Conservation (phyloP, 1,139 yeast species). For the Saccharomyces pastorianus region DNA sequence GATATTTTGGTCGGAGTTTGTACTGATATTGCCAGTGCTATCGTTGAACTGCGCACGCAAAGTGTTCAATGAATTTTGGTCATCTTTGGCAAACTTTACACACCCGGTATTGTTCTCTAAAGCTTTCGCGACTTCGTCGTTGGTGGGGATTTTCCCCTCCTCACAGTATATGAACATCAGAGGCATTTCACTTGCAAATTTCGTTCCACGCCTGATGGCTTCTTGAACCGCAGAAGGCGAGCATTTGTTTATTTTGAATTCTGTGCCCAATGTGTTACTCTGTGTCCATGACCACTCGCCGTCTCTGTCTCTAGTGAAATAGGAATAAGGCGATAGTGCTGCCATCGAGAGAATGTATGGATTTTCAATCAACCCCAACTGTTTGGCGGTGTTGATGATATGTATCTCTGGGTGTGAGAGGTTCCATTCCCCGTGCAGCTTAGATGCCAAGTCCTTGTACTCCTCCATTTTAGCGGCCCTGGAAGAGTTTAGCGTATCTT, state of each 20-base stretch:
- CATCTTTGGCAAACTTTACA: slow-evolving; percentile 16
- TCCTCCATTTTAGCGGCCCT: slow-evolving; percentile 18
- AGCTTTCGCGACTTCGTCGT: slow-evolving; percentile 9
- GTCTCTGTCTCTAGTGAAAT: slow-evolving; percentile 17
- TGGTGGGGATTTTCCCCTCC: slow-evolving; percentile 1
- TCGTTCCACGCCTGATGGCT: slow-evolving; percentile 18
- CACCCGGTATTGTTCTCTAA: slow-evolving; percentile 20
- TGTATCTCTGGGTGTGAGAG: slow-evolving; percentile 23
- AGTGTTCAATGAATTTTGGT: slow-evolving; percentile 13
- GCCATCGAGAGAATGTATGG: slow-evolving; percentile 24
- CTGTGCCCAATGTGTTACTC: slow-evolving; percentile 13
- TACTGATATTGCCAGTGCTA: background rate
- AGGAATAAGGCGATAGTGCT: slow-evolving; percentile 24
- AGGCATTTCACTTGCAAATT: slow-evolving; percentile 24
- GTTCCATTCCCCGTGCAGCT: slow-evolving; percentile 24
- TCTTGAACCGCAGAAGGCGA: slow-evolving; percentile 17
- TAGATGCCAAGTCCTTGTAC: slow-evolving; percentile 22
- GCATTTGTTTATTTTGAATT: slow-evolving; percentile 12
- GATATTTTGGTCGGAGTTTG: too few relatives aligned
- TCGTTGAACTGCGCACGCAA: background rate
- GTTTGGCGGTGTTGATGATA: slow-evolving; percentile 21
- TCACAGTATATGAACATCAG: slow-evolving; percentile 26
- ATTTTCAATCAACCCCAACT: slow-evolving; percentile 21
- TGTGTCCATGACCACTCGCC: slow-evolving; percentile 20
- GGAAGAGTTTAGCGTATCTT: slow-evolving; percentile 12